Evolutionary conservation across 2,329 filamentous ascomycete species (phyloP), one percentile per base, ranked within the genome.

Genomic region (Falciphora oryzae): DNA sequence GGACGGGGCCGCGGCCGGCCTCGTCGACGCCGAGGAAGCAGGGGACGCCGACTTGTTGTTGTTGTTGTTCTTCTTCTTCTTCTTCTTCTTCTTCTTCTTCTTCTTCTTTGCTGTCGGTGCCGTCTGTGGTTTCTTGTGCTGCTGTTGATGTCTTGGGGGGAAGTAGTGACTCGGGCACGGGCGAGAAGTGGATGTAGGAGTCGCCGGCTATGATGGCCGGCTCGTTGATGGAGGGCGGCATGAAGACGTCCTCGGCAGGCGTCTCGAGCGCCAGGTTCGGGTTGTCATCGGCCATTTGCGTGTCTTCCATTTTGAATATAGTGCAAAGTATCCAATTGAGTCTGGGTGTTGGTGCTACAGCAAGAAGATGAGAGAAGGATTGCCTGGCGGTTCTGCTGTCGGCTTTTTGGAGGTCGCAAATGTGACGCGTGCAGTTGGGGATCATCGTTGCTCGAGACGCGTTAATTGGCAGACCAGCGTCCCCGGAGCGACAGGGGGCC

Each of bases 1-100:
- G 85, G n/a, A 97, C 94, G 29, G 94, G 94, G 1, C 94, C 94
- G 72, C 94, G 87, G 59, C 94, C 94, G 69, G 94, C 94, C 81
- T 98, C 94, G 75, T 98, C 94, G 62, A 98, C 89, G 67, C 94
- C 94, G 28, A 98, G 83, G 27, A 90, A 89, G 76, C 91, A 95
- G 72, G 87, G 83, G 65, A 81, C 83, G 25, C 75, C 76, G 59
- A n/a, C 14, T 75, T 74, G 18, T 77, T 70, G 25, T 73, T 67
- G 4, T 3, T 53, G 63, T 28, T 63, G 44, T 44, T 27, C 65
- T 38, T 62, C 56, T 31, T 56, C 4, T 56, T 22, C 3, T 28
- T 25, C 3, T 16, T n/a, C 3, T 58, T 29, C 3, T 6, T 29
- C 3, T 29, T 29, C 3, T 6, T 29, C 3, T 29, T 29, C 3